Percentiles rank a stretch among this genome's conserved stretches.
These are phyloP conservation scores for Sporothrix globosa DNA, from an alignment of 2,329 filamentous ascomycete species.

Conservation along the genomic window DNA sequence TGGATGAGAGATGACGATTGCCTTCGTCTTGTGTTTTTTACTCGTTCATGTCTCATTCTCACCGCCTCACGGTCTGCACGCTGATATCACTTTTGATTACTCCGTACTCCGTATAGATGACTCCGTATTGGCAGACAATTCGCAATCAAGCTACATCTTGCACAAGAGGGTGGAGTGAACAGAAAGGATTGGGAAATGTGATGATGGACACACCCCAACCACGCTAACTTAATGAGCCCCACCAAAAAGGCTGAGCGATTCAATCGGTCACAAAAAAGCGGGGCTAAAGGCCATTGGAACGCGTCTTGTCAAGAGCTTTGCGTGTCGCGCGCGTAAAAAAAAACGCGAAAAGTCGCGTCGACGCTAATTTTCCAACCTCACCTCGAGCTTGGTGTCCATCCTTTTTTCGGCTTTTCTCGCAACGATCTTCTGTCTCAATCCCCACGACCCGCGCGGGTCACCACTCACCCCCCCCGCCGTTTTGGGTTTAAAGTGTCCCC, in stretches of 20 bases:
- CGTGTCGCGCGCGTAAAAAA: neutral
- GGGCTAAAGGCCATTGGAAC: neutral
- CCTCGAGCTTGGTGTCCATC: neutral
- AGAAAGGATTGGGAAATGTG: too few relatives aligned
- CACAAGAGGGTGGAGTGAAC: too few relatives aligned
- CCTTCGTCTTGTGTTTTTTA: neutral
- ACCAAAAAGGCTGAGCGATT: neutral
- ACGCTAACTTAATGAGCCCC: slow-evolving; percentile 6
- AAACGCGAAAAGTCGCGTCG: slow-evolving; percentile 33
- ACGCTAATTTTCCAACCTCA: slow-evolving; percentile 9
- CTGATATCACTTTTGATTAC: neutral
- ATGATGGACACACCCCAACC: neutral
- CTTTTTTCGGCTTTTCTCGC: neutral
- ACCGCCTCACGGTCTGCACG: neutral
- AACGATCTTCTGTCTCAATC: slow-evolving; percentile 14
- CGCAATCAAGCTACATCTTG: too few relatives aligned
- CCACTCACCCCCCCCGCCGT: neutral
- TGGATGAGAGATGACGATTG: neutral
- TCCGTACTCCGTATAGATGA: too few relatives aligned
- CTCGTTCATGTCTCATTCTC: neutral
- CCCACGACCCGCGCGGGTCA: slow-evolving; percentile 16
- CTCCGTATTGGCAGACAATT: too few relatives aligned
- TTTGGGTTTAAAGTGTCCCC: neutral
- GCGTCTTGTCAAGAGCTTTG: slow-evolving; percentile 9
- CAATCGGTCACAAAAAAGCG: slow-evolving; percentile 6